Percentiles rank a stretch among this genome's conserved stretches.
Conservation (phyloP, 2,329 filamentous ascomycete genomes). For the Cercospora sesami region DNA sequence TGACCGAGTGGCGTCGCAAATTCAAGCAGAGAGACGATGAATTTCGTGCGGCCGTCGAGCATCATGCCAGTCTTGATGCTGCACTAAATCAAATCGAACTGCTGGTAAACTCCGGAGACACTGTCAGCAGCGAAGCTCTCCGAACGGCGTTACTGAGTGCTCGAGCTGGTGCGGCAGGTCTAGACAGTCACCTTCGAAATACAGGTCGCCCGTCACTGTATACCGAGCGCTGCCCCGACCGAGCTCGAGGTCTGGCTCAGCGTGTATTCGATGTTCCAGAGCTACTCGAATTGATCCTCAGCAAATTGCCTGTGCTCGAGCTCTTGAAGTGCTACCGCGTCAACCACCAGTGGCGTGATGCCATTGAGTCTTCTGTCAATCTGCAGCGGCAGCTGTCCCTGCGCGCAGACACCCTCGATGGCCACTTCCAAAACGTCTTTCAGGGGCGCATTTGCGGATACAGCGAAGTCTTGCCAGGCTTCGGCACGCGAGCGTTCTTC, state of each 20-base stretch:
- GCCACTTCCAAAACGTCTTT: constrained; percentile 1
- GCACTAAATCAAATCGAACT: background rate
- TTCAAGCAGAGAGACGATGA: constrained; percentile 14
- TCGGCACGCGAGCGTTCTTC: background rate
- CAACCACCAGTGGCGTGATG: constrained; percentile 7
- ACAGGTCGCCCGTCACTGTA: constrained; percentile 4
- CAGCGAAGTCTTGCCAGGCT: constrained; percentile 5
- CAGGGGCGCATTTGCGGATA: constrained; percentile 6
- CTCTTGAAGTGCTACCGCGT: constrained; percentile 10
- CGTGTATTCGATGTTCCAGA: constrained; percentile 12
- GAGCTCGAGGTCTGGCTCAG: constrained; percentile 6
- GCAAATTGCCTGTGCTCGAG: constrained; percentile 12
- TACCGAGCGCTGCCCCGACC: constrained; percentile 8
- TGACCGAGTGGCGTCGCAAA: constrained; percentile 1
- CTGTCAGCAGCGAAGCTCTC: background rate
- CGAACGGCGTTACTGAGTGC: background rate
- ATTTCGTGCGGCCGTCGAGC: constrained; percentile 2
- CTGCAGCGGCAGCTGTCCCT: constrained; percentile 5
- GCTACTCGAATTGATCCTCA: constrained; percentile 10
- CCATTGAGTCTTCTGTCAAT: constrained; percentile 7
- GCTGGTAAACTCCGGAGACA: background rate
- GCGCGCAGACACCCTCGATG: constrained; percentile 7
- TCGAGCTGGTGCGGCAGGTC: constrained; percentile 1
- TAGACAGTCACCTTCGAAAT: constrained; percentile 9
- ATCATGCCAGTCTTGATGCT: background rate